These are phyloP conservation scores for Cairneyella variabilis DNA, from an alignment of 495 filamentous ascomycete species.

Conservation along the genomic window DNA sequence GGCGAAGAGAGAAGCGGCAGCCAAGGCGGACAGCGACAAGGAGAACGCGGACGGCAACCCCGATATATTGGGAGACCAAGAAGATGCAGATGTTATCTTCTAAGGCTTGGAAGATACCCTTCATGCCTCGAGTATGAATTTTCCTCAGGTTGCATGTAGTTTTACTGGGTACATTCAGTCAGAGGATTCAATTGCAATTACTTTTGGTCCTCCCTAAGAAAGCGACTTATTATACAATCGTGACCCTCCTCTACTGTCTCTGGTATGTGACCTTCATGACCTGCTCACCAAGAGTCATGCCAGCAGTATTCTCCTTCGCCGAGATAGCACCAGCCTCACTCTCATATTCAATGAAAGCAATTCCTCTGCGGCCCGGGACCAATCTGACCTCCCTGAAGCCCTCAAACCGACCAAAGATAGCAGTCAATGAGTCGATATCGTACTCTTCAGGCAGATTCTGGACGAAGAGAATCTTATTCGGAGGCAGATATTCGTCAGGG, in stretches of 20 bases:
- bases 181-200: conserved; percentile 4
- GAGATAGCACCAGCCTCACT: conserved; percentile 82
- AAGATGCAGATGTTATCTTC: conserved; percentile 95
- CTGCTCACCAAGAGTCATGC: conserved; percentile 75
- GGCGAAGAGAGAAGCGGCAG: conserved; percentile 47
- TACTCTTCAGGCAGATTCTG: conserved; percentile 88
- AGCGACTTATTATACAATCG: neutral
- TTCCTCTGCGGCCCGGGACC: conserved; percentile 81
- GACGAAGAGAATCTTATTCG: conserved; percentile 96
- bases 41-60: conserved; percentile 47
- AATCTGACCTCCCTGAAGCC: conserved; percentile 90
- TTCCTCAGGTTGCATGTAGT: conserved; percentile 18
- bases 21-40: conserved; percentile 30
- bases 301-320: conserved; percentile 91
- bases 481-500: conserved; percentile 94
- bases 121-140: neutral
- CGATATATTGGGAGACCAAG: conserved; percentile 71
- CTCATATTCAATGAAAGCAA: conserved; percentile 97
- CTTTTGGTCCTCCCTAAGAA: neutral
- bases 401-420: conserved; percentile 84
- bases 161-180: conserved; percentile 20
- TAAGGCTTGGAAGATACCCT: conserved; percentile 39
- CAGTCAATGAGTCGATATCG: conserved; percentile 71
- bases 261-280: conserved; percentile 84
- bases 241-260: conserved; percentile 57